These are phyloP conservation scores for Pharnaceum exiguum DNA, from an alignment of 148 eudicot species.

Conservation along the genomic window DNA sequence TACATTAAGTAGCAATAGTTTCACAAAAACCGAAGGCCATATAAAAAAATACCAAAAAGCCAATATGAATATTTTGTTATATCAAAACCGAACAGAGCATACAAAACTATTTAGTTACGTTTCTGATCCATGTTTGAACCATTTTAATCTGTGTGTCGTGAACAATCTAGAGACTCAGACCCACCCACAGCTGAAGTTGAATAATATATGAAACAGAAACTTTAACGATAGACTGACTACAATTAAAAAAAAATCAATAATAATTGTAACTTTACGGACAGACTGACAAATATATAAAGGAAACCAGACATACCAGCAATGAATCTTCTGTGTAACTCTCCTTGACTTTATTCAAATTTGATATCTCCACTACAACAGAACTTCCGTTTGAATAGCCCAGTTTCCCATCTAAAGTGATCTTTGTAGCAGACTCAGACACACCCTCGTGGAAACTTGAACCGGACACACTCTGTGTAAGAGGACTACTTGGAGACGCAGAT, in stretches of 20 bases:
- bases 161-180: no score
- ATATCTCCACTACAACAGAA: slow-evolving; percentile 90
- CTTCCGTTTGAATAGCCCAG: slow-evolving; percentile 74
- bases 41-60: no score
- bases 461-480: slow-evolving; percentile 66
- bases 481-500: slow-evolving; percentile 91
- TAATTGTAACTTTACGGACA: not conserved
- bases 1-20: no score
- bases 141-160: no score
- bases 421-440: slow-evolving; percentile 60
- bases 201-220: no score
- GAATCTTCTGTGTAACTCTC: slow-evolving; percentile 98
- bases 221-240: no score
- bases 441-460: slow-evolving; percentile 78
- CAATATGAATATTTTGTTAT: no score
- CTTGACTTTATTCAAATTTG: slow-evolving; percentile 93
- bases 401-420: slow-evolving; percentile 83
- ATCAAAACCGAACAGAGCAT: no score
- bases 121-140: no score
- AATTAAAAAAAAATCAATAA: not conserved
- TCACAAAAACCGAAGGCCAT: no score
- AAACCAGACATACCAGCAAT: slow-evolving; percentile 53
- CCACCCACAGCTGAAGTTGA: no score
- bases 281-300: not conserved
- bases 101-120: no score